Percentiles rank a stretch among this genome's conserved stretches.
Conservation (phyloP, 2,329 filamentous ascomycete species). For the Mycosphaerella sp. region DNA sequence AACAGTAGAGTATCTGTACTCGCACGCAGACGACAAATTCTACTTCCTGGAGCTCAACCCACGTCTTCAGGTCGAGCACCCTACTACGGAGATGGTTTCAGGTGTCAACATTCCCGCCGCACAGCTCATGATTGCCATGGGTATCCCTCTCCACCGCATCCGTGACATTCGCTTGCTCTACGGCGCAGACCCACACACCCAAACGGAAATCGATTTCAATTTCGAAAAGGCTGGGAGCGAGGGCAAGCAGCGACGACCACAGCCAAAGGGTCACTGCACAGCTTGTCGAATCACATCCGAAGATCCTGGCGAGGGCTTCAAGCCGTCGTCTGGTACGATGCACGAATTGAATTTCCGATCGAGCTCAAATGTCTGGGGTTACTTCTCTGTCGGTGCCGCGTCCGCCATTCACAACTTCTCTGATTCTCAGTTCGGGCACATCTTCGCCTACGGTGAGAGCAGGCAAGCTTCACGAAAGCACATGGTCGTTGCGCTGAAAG, state of each 20-base stretch:
- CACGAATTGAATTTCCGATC: conserved; percentile 98
- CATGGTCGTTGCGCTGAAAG: conserved; percentile 98
- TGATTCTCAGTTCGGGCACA: conserved; percentile 97
- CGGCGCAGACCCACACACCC: conserved; percentile 82
- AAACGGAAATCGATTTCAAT: conserved; percentile 89
- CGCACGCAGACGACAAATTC: conserved; percentile 95
- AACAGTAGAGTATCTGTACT: conserved; percentile 99
- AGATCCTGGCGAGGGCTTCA: conserved; percentile 98
- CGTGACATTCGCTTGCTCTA: conserved; percentile 94
- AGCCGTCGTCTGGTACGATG: conserved; percentile 97
- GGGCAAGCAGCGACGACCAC: conserved; percentile 79
- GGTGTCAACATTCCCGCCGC: conserved; percentile 96
- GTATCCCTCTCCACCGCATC: conserved; percentile 89
- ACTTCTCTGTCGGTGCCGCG: conserved; percentile 95
- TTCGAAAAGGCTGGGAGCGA: conserved; percentile 82
- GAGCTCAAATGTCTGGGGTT: conserved; percentile 99
- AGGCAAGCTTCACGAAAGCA: conserved; percentile 93
- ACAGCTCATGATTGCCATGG: conserved; percentile 98
- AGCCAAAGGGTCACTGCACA: conserved; percentile 93
- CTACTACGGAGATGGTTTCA: conserved; percentile 98
- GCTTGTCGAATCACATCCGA: conserved; percentile 99
- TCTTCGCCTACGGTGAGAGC: conserved; percentile 98
- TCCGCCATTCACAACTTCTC: conserved; percentile 99
- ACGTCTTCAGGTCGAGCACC: conserved; percentile 98
- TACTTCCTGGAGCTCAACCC: conserved; percentile 99